Base-by-base conservation (phyloP, 2,329 filamentous ascomycete species). In the Emmonsia crescens region DNA sequence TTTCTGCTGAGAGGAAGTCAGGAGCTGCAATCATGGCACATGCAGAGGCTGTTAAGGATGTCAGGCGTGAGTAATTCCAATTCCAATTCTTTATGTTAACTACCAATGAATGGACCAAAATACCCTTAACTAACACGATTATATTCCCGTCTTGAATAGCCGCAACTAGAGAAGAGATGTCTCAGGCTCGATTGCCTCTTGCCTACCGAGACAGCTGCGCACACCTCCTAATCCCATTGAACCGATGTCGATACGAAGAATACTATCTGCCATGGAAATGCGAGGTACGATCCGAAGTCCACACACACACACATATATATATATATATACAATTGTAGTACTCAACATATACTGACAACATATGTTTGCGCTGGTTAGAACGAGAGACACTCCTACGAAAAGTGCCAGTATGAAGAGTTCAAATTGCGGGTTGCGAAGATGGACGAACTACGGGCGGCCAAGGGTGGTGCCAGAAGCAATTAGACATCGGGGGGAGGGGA, bases 221-320 rank as follows among this genome's bases (percentile, higher is more conserved):
- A 65, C 86, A 94, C 78, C 88, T 99, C 55, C 82, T 97, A 65
- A 96, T 97, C 66, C 94, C 94, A 19, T 83, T 99, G 69, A 99
- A 99, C 81, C 88, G 89, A 73, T 99, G 94, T 83, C 91, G 94
- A 65, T 84, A 85, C 78, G 88, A 95, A 69, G 89, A 91, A 66
- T 97, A 89, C 81, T 99, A 96, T 77, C 79, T 96, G 71, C 92
- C 92, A 21, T 99, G 94, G 94, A 96, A 96, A 83, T 99, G 94
- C 77, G 85, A 89, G 84, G 94, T 97, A 83, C 38, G 58, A 38
- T 31, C 27, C 38, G 9, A 16, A 12, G 3, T 38, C 3, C 31
- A 38, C n/a, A n/a, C n/a, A n/a, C n/a, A n/a, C n/a, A n/a, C n/a
- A n/a, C n/a, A n/a, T n/a, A n/a, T n/a, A n/a, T n/a, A 16, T 46